Evolutionary conservation across 129 eudicot genomes (phyloP).

Genomic region (Arctium minus): DNA sequence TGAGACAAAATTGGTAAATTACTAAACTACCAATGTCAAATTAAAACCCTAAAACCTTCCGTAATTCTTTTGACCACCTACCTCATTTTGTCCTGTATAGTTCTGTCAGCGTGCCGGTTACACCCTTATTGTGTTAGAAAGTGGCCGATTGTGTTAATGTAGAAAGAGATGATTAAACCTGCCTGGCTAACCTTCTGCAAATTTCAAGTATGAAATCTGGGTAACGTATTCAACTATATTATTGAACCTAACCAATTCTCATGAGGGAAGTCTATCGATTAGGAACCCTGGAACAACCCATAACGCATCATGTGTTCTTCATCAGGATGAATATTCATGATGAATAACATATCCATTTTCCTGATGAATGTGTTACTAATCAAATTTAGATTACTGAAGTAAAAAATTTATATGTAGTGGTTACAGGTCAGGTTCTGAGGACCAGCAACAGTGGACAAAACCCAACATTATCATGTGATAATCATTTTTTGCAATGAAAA

Average conservation of each 20-base stretch:
- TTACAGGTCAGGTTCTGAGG: neutral
- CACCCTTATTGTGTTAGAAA: neutral
- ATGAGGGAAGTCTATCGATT: neutral
- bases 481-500: constrained; percentile 3
- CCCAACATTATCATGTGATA: constrained; percentile 9
- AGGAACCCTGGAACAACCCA: too few species aligned
- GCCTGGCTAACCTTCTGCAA: too few species aligned
- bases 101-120: too few species aligned
- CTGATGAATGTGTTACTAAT: too few species aligned
- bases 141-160: neutral
- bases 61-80: neutral
- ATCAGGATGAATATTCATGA: too few species aligned
- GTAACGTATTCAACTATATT: neutral
- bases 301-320: too few species aligned
- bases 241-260: neutral
- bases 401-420: neutral
- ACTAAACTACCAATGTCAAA: neutral
- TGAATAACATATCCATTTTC: too few species aligned
- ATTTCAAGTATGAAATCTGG: too few species aligned
- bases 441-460: neutral
- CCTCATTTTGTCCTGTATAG: too few species aligned
- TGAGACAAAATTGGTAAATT: neutral
- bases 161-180: neutral
- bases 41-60: neutral
- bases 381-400: too few species aligned